phyloP scores from a whole-genome alignment of 2,329 filamentous ascomycete genomes.

The Biscogniauxia mediterranea region DNA sequence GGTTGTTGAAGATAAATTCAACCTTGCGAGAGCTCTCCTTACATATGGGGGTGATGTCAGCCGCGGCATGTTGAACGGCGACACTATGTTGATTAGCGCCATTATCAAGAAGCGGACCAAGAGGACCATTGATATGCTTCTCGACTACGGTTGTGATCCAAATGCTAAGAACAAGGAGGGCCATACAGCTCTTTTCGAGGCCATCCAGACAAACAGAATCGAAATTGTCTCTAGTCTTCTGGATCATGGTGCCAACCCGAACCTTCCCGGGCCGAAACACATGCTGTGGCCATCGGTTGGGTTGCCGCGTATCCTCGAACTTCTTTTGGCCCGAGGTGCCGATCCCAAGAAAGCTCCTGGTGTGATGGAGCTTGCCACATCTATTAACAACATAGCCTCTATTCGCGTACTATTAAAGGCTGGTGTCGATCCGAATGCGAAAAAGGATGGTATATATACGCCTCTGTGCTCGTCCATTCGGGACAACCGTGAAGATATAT shows the following conservation, averaged over 20 bases:
- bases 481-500: conserved; percentile 61
- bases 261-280: conserved; percentile 67
- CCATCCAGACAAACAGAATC: conserved; percentile 55
- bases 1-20: conserved; percentile 50
- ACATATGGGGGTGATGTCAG: conserved; percentile 61
- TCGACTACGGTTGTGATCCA: conserved; percentile 58
- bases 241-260: conserved; percentile 63
- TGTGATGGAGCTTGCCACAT: conserved; percentile 63
- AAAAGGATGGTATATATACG: conserved; percentile 66
- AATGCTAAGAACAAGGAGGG: conserved; percentile 61
- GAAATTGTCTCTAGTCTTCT: conserved; percentile 51
- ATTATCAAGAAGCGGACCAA: conserved; percentile 59
- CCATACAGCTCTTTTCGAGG: conserved; percentile 62
- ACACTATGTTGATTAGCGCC: conserved; percentile 58
- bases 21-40: conserved; percentile 58
- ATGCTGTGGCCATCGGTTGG: conserved; percentile 65
- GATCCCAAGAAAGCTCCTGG: conserved; percentile 61
- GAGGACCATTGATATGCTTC: conserved; percentile 55
- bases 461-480: conserved; percentile 67
- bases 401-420: conserved; percentile 56
- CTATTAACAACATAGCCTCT: conserved; percentile 62
- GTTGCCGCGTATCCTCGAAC: conserved; percentile 53
- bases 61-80: conserved; percentile 51
- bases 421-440: conserved; percentile 58
- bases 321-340: conserved; percentile 58